Conservation (phyloP, 805 yeast genomes). For the Kodamaea jinghongensis region DNA sequence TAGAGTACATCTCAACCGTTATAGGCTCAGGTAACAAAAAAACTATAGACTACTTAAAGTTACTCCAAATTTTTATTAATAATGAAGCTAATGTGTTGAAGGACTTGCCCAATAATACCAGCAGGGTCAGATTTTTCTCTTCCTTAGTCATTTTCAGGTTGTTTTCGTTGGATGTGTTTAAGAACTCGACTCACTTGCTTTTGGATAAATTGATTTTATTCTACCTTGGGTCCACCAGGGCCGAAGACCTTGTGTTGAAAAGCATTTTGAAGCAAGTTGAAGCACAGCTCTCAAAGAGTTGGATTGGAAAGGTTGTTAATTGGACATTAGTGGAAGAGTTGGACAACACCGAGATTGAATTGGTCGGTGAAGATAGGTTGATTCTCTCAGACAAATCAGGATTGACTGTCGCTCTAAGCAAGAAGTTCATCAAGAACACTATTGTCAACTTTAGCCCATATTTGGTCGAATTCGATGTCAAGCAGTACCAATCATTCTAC, state of each 20-base stretch:
- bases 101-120: slow-evolving; percentile 20
- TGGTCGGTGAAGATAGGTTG: slow-evolving; percentile 47
- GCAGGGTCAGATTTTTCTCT: slow-evolving; percentile 37
- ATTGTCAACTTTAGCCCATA: slow-evolving; percentile 23
- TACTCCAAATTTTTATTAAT: slow-evolving; percentile 62
- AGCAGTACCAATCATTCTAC: slow-evolving; percentile 19
- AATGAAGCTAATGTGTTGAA: slow-evolving; percentile 42
- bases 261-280: slow-evolving; percentile 59
- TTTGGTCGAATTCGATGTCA: slow-evolving; percentile 22
- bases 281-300: slow-evolving; percentile 46
- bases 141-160: slow-evolving; percentile 48
- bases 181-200: slow-evolving; percentile 45
- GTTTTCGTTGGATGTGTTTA: slow-evolving; percentile 44
- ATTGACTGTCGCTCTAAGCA: slow-evolving; percentile 50
- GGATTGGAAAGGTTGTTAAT: slow-evolving; percentile 59
- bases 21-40: slow-evolving; percentile 34
- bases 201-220: slow-evolving; percentile 46
- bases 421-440: slow-evolving; percentile 48
- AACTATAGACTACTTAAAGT: slow-evolving; percentile 44
- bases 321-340: slow-evolving; percentile 62
- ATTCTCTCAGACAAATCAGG: slow-evolving; percentile 45
- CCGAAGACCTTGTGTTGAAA: slow-evolving; percentile 63
- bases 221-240: slow-evolving; percentile 61
- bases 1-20: slow-evolving; percentile 45
- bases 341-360: slow-evolving; percentile 40